Base-by-base conservation (phyloP, 139 green algal species). In the Protoeuglena noctilucae region DNA sequence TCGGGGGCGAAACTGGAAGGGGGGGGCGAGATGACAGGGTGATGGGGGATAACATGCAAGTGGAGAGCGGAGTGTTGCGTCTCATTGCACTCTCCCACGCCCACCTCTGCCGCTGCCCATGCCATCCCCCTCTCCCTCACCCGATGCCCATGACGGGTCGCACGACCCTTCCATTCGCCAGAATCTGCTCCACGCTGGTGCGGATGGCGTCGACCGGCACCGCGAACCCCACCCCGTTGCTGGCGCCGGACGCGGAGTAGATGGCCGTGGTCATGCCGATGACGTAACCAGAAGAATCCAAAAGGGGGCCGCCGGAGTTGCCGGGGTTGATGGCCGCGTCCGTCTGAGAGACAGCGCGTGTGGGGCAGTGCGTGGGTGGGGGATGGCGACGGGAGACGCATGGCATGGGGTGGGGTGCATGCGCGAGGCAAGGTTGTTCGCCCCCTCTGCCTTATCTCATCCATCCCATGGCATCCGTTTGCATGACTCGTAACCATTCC, bases 241-340 rank as follows among this genome's bases (percentile, higher is more conserved):
- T 88, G 39, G 68, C 64, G 3, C 84, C 84, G 2, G 61, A 51
- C 30, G 0, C 53, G 24, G 27, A 84, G 66, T 86, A 93, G 40
- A 94, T 87, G 14, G 76, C 81, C 40, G 78, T 83, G 65, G 84
- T 85, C n/a, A 90, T 70, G 26, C 81, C 79, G 46, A 76, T 56
- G 26, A 82, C 31, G 3, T 55, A 53, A 16, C 74, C 71, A 7
- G 24, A 22, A 3, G 34, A 57, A 64, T 91, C 72, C 4, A 91
- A 52, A 26, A 84, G 51, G 4, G 75, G 66, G 1, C 78, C 78
- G 4, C 77, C 77, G 18, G 51, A 60, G 57, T 84, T 84, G 30
- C 77, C 77, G 39, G 65, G 78, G 63, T 93, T 93, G 74, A 93
- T 91, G 21, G 78, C 76, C 4, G 84, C 82, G 47, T 94, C 85